Base-by-base conservation (phyloP, 2,329 filamentous ascomycete genomes). In the Neofusicoccum laricinum region DNA sequence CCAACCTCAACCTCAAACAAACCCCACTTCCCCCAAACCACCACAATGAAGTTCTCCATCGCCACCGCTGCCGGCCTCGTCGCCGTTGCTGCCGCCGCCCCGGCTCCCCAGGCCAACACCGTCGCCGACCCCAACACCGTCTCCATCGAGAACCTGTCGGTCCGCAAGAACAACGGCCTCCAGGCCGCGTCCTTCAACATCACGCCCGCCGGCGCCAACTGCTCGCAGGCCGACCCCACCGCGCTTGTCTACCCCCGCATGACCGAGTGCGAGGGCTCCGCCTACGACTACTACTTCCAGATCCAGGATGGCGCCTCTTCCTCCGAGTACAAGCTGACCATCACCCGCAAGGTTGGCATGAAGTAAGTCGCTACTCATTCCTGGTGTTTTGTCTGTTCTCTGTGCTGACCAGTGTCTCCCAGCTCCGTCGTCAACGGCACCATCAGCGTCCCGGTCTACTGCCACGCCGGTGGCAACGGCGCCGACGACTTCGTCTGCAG, bases 401-500 rank as follows among this genome's bases (percentile, higher is more conserved):
- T 3, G 5, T 19, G 40, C 55, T 59, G 11, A 59, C 15, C 2
- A 14, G 1, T 10, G 12, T 17, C 5, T 25, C 38, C 1, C 25
- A 61, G 57, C 34, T 49, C 57, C 15, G 57, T 61, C 7, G 41
- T 36, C 30, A 49, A 61, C 17, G 57, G 38, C 12, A 61, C 41
- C 46, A 19, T 41, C 19, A 32, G 21, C 7, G 59, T 51, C 15
- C 59, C 59, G 19, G 36, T 40, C 25, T 46, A 49, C 59, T 62
- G 59, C 59, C 59, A 43, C 19, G 59, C 59, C 2, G 59, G 59
- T n/a, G 59, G 59, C 36, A 62, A 62, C 34, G 59, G 59, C 21
- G 17, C 36, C 17, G n/a, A 50, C 30, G 45, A 62, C 34, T 62
- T 50, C 32, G 58, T 50, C 32, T 61, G 59, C 59, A 17, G 19